Evolutionary conservation across 805 yeast genomes (phyloP).

Genomic region (Saccharomycopsis javanensis): DNA sequence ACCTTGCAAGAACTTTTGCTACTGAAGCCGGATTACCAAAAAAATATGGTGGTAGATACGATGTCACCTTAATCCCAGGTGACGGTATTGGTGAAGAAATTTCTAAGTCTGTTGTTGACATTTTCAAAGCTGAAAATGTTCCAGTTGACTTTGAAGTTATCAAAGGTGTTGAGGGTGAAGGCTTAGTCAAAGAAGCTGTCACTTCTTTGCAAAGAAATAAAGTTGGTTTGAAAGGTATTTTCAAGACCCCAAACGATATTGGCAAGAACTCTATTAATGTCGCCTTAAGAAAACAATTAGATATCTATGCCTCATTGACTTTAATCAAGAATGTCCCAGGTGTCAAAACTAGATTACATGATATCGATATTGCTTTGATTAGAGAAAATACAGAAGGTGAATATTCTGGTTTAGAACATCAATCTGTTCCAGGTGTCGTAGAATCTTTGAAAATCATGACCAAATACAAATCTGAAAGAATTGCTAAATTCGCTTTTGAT

Average conservation of each 20-base stretch:
- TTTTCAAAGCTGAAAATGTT: constrained; percentile 76
- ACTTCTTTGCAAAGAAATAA: constrained; percentile 88
- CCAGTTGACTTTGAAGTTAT: constrained; percentile 92
- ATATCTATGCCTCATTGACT: constrained; percentile 92
- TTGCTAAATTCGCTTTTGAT: constrained; percentile 95
- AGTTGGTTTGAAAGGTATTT: constrained; percentile 93
- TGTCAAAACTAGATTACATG: constrained; percentile 79
- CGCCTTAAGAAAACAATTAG: constrained; percentile 92
- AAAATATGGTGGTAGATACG: constrained; percentile 89
- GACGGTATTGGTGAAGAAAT: constrained; percentile 97
- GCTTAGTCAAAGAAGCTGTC: constrained; percentile 74
- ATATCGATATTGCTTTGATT: constrained; percentile 86
- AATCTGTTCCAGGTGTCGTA: constrained; percentile 94
- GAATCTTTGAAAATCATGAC: constrained; percentile 95
- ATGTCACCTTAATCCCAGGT: constrained; percentile 93
- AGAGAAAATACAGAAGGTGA: constrained; percentile 99
- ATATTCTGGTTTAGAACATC: constrained; percentile 97
- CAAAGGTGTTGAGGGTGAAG: constrained; percentile 49
- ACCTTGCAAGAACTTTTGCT: constrained; percentile 31
- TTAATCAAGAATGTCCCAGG: constrained; percentile 91
- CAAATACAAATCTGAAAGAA: constrained; percentile 89
- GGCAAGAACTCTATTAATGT: constrained; percentile 85
- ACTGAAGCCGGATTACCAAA: constrained; percentile 67
- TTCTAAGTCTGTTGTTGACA: constrained; percentile 84
- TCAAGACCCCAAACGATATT: constrained; percentile 55